Evolutionary conservation across 1,284 basidiomycete genomes (phyloP).

Genomic region (Malassezia dermatis): DNA sequence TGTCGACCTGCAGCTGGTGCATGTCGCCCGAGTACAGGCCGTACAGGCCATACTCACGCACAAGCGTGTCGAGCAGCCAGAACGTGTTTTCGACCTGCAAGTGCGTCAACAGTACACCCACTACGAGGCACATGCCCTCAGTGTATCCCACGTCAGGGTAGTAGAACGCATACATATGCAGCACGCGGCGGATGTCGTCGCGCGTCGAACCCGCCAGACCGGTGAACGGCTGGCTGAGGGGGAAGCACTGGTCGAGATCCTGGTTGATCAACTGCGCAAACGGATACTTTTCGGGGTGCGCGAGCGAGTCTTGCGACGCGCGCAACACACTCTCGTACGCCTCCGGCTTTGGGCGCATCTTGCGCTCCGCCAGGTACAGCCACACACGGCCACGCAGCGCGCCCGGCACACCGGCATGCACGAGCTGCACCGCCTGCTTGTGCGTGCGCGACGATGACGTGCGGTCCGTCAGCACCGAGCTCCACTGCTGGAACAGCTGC

Average conservation of each 20-base stretch:
- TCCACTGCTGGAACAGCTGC: constrained; percentile 51
- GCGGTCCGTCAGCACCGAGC: constrained; percentile 9
- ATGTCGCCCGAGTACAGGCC: constrained; percentile 62
- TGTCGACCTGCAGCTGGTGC: constrained; percentile 69
- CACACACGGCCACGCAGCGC: constrained; percentile 41
- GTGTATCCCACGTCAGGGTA: constrained; percentile 49
- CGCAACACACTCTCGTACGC: constrained; percentile 40
- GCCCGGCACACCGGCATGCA: constrained; percentile 65
- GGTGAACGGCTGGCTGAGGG: constrained; percentile 34
- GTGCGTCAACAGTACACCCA: constrained; percentile 67
- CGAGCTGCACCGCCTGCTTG: constrained; percentile 63
- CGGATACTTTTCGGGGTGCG: constrained; percentile 31
- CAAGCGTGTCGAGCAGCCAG: constrained; percentile 63
- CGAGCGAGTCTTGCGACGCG: constrained; percentile 25
- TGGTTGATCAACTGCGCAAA: constrained; percentile 41
- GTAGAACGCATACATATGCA: constrained; percentile 47
- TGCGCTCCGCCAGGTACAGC: constrained; percentile 38
- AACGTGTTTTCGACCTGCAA: constrained; percentile 84
- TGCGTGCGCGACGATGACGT: constrained; percentile 63
- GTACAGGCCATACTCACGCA: constrained; percentile 54
- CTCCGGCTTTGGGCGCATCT: constrained; percentile 29
- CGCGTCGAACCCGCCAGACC: constrained; percentile 31
- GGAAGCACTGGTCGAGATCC: constrained; percentile 40
- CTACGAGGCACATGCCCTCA: constrained; percentile 63
- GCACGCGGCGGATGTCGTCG: constrained; percentile 35